phyloP scores from a whole-genome alignment of 495 filamentous ascomycete species.

The Penicillium salamii region DNA sequence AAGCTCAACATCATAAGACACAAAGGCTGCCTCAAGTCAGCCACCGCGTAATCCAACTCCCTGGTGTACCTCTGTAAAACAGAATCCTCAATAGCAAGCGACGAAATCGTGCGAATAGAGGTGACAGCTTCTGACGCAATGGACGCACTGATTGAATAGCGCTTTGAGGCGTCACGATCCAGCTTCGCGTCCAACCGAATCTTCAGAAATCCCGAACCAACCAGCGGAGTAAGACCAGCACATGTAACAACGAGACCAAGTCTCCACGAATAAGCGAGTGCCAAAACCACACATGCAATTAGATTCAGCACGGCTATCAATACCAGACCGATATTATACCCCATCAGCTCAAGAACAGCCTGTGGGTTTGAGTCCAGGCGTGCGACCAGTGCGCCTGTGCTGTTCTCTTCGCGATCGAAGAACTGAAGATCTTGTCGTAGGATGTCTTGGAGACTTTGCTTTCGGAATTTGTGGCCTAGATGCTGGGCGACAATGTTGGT shows the following conservation, averaged over 20 bases:
- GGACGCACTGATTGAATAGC: conserved; percentile 46
- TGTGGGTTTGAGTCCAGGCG: conserved; percentile 54
- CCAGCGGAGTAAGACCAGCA: conserved; percentile 48
- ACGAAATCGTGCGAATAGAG: conserved; percentile 56
- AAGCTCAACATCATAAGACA: conserved; percentile 14
- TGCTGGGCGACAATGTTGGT: conserved; percentile 45
- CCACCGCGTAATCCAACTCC: conserved; percentile 4
- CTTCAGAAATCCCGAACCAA: conserved; percentile 49
- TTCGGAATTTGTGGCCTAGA: conserved; percentile 45
- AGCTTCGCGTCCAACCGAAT: conserved; percentile 42
- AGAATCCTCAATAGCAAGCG: conserved; percentile 50
- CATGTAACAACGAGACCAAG: conserved; percentile 52
- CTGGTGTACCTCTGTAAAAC: conserved; percentile 51
- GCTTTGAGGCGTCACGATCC: conserved; percentile 48
- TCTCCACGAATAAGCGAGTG: conserved; percentile 49
- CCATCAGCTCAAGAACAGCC: conserved; percentile 40
- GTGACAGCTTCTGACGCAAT: conserved; percentile 54
- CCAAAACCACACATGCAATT: conserved; percentile 29
- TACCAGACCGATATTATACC: conserved; percentile 28
- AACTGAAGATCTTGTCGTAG: conserved; percentile 57
- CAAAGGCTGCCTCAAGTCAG: background rate
- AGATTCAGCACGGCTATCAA: conserved; percentile 38
- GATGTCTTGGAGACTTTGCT: conserved; percentile 57
- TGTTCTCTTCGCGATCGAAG: conserved; percentile 59
- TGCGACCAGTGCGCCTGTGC: conserved; percentile 59